Evolutionary conservation across 768 basidiomycete species (phyloP).

Genomic region (Glaciozyma martinii): DNA sequence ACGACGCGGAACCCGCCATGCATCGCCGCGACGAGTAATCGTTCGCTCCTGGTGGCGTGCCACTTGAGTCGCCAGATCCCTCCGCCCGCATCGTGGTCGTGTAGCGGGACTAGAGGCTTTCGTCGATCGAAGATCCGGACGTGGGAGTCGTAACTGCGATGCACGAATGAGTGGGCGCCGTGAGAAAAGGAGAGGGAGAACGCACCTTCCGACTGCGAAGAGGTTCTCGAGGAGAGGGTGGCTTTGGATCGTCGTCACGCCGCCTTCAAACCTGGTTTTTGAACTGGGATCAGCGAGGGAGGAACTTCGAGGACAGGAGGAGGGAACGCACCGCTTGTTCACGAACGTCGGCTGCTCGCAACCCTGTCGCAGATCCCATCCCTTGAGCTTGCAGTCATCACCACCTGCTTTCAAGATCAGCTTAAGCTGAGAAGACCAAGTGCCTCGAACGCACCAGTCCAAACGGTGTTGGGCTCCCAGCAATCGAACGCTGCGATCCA

Average conservation of each 20-base stretch:
- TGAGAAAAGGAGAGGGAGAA: not conserved
- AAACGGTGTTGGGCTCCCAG: conserved; percentile 63
- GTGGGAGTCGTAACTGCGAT: conserved; percentile 65
- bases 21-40: conserved; percentile 92
- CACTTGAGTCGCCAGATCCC: conserved; percentile 95
- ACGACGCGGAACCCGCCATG: conserved; percentile 90
- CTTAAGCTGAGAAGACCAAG: not conserved
- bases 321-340: conserved; percentile 52
- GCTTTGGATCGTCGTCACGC: conserved; percentile 80
- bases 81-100: conserved; percentile 64
- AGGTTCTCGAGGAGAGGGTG: conserved; percentile 71
- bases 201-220: conserved; percentile 80
- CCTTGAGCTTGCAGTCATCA: conserved; percentile 80
- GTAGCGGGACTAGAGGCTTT: conserved; percentile 52
- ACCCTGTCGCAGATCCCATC: conserved; percentile 74
- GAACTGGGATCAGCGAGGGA: not conserved
- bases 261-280: conserved; percentile 67
- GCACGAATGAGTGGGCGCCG: not conserved
- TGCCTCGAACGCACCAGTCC: conserved; percentile 55
- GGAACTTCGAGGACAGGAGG: not conserved
- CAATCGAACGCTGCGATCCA: conserved; percentile 90
- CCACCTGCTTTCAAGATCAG: conserved; percentile 55
- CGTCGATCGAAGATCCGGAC: conserved; percentile 77
- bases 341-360: conserved; percentile 53
- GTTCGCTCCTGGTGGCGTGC: conserved; percentile 62